phyloP scores from a whole-genome alignment of 176 grass and related monocot species.

The Avena insularis region DNA sequence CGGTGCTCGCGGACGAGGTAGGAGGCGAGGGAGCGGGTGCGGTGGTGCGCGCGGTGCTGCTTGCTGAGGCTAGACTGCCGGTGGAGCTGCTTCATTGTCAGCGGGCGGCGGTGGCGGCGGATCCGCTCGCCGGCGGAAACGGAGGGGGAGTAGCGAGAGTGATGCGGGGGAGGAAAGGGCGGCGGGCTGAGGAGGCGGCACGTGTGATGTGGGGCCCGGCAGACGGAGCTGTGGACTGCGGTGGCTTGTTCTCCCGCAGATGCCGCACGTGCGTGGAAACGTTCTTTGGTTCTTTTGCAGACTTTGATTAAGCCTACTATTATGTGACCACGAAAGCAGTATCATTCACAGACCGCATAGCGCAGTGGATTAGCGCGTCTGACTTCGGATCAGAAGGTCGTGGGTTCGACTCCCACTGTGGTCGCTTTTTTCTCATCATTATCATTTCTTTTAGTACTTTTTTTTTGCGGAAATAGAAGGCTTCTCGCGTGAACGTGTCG shows the following conservation, averaged over 20 bases:
- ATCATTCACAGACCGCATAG: neutral
- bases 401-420: constrained; percentile 99
- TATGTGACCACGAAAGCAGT: neutral
- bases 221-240: neutral
- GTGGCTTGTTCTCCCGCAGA: constrained; percentile 41
- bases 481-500: too few relatives aligned
- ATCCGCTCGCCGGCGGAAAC: constrained; percentile 40
- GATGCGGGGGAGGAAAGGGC: neutral
- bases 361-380: constrained; percentile 99
- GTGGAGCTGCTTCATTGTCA: constrained; percentile 81
- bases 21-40: constrained; percentile 44
- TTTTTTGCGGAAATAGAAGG: neutral
- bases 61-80: constrained; percentile 66
- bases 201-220: constrained; percentile 7
- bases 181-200: neutral
- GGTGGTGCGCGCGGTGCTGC: constrained; percentile 56
- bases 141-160: constrained; percentile 15
- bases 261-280: constrained; percentile 54
- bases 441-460: neutral
- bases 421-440: constrained; percentile 32
- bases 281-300: neutral
- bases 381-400: constrained; percentile 99
- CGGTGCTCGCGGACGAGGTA: constrained; percentile 94
- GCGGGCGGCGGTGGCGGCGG: constrained; percentile 1
- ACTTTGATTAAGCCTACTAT: too few relatives aligned